Evolutionary conservation across 2,329 filamentous ascomycete genomes (phyloP), one percentile per base, ranked within the genome.

Genomic region (Phyllosticta citrichinensis): DNA sequence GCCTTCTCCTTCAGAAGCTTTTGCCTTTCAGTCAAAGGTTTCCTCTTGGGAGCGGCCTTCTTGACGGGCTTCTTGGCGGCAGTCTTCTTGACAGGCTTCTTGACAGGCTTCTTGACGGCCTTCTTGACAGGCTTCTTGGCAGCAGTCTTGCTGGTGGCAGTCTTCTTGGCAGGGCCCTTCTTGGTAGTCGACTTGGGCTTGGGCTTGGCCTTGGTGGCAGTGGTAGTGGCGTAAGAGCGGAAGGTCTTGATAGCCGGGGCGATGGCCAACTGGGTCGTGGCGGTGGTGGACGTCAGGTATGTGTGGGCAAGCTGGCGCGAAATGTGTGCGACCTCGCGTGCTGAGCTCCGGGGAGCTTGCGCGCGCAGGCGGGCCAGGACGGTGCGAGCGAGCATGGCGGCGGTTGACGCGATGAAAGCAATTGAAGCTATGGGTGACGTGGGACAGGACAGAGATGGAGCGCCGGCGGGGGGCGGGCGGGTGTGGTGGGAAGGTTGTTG

Each of bases 311-410:
- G 63, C 62, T 69, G 64, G 62, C 67, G 66, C 58, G 69, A 67
- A 61, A 73, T 67, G 64, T 71, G 71, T 56, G 71, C 65, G 61
- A 74, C 68, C 66, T 72, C 65, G 68, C 69, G 71, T 66, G 71
- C 65, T 62, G 68, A 65, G 68, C 68, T 68, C 67, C 67, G 71
- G 66, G 71, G 68, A 54, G 67, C 66, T 61, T 71, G 68, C 40
- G 67, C 68, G 62, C 71, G 69, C 66, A 73, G 65, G 67, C 71
- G 73, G 63, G 66, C 67, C 66, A 75, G 68, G 61, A 69, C 63
- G 65, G 70, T 66, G 66, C 69, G 70, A 63, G 69, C 68, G 63
- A 74, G 67, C 73, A 75, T 75, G 25, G 40, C 40, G 60, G 10
- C 2, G 35, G 17, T 2, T 20, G 54, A 19, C 20, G 33, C 12